Conservation (phyloP, 2,329 filamentous ascomycete species). For the Ophiostoma piceae region DNA sequence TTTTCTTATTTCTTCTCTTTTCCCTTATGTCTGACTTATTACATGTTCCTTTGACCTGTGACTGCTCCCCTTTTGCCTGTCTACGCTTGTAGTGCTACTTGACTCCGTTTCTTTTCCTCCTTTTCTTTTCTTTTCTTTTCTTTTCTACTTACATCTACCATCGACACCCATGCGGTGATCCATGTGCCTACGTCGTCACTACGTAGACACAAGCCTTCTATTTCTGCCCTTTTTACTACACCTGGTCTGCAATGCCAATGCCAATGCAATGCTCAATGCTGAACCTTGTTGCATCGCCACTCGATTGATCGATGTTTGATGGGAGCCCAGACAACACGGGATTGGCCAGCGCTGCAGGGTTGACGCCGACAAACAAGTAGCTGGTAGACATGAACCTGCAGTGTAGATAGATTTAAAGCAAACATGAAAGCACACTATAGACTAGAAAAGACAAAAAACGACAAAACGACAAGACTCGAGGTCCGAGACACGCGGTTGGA, state of each 20-base stretch:
- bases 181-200: constrained; percentile 9
- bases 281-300: constrained; percentile 5
- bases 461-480: not conserved
- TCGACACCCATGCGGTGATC: not conserved
- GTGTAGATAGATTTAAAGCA: no score
- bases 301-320: constrained; percentile 35
- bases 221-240: not conserved
- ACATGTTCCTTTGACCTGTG: not conserved
- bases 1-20: not conserved
- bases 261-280: not conserved
- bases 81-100: not conserved
- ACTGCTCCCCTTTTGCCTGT: not conserved
- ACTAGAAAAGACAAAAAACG: no score
- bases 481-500: constrained; percentile 22
- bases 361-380: constrained; percentile 5
- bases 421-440: no score
- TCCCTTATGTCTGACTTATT: not conserved
- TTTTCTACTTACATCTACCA: no score
- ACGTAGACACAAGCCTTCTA: constrained; percentile 1
- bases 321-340: constrained; percentile 26
- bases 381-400: no score
- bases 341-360: constrained; percentile 30
- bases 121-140: not conserved
- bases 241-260: not conserved
- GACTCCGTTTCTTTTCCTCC: not conserved